phyloP scores from a whole-genome alignment of 75 land plant species.

The Cunninghamia lanceolata region DNA sequence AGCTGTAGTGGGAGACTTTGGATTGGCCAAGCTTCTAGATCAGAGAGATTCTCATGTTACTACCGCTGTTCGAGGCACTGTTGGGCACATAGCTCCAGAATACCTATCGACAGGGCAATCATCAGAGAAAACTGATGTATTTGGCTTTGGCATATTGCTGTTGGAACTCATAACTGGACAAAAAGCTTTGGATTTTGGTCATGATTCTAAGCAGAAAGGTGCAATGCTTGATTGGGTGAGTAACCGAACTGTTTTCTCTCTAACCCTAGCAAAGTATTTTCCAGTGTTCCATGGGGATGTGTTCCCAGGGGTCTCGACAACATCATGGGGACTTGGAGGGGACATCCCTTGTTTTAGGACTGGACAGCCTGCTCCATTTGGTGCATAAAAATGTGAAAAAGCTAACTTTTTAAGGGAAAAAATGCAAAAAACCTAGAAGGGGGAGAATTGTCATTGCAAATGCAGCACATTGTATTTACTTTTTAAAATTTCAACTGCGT shows the following conservation, averaged over 20 bases:
- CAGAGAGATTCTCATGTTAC: constrained; percentile 83
- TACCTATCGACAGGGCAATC: constrained; percentile 91
- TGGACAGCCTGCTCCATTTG: neutral
- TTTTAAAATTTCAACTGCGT: too few relatives aligned
- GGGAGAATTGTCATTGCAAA: too few relatives aligned
- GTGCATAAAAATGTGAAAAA: too few relatives aligned
- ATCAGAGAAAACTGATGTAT: constrained; percentile 93
- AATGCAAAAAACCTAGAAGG: too few relatives aligned
- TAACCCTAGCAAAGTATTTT: neutral
- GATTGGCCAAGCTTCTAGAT: constrained; percentile 85
- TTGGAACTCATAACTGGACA: constrained; percentile 85
- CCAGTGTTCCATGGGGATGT: neutral
- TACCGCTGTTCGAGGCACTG: constrained; percentile 85
- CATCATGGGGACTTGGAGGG: too few relatives aligned
- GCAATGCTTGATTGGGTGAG: constrained; percentile 79
- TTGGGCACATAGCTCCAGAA: constrained; percentile 93
- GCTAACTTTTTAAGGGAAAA: too few relatives aligned
- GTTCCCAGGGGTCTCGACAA: neutral
- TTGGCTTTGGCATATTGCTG: constrained; percentile 80
- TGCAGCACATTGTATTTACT: too few relatives aligned
- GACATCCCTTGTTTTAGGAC: too few relatives aligned
- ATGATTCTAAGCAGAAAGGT: constrained; percentile 60
- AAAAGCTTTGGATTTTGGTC: constrained; percentile 52
- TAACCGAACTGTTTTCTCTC: neutral
- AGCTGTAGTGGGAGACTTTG: constrained; percentile 93